Percentiles rank a stretch among this genome's conserved stretches.
Evolutionary conservation across 441 rosid genomes (phyloP).

Genomic region (Adansonia grandidieri): DNA sequence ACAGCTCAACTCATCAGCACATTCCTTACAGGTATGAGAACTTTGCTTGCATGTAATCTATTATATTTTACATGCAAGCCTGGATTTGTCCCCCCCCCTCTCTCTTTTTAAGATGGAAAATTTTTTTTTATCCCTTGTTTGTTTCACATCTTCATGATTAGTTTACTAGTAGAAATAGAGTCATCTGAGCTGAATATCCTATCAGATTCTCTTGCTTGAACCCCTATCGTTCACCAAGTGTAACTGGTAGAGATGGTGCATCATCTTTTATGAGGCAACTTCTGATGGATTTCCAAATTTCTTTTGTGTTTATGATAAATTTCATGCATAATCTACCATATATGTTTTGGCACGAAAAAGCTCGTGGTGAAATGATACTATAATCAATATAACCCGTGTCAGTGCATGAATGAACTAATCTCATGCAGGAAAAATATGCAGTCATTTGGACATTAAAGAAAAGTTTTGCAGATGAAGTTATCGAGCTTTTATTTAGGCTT

Average conservation of each 20-base stretch:
- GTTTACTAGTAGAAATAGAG: neutral
- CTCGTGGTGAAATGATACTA: neutral
- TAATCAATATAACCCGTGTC: neutral
- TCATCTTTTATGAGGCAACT: neutral
- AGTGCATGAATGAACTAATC: neutral
- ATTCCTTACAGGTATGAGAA: slow-evolving; percentile 84
- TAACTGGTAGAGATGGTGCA: slow-evolving; percentile 8
- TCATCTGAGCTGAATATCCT: slow-evolving; percentile 13
- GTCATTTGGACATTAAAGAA: neutral
- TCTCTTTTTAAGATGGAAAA: neutral
- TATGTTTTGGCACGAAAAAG: neutral
- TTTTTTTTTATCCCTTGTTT: no score
- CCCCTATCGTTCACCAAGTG: neutral
- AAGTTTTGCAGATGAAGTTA: neutral
- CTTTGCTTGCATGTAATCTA: neutral
- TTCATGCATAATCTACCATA: neutral
- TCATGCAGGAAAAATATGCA: neutral
- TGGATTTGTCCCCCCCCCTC: neutral
- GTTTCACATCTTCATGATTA: neutral
- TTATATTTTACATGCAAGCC: neutral
- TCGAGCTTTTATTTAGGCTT: slow-evolving; percentile 1
- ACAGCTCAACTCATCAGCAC: slow-evolving; percentile 90
- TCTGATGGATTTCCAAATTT: neutral
- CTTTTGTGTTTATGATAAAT: slow-evolving; percentile 5
- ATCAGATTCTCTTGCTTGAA: neutral